Conservation (phyloP, 495 filamentous ascomycete genomes). For the Tuber microsphaerosporum region DNA sequence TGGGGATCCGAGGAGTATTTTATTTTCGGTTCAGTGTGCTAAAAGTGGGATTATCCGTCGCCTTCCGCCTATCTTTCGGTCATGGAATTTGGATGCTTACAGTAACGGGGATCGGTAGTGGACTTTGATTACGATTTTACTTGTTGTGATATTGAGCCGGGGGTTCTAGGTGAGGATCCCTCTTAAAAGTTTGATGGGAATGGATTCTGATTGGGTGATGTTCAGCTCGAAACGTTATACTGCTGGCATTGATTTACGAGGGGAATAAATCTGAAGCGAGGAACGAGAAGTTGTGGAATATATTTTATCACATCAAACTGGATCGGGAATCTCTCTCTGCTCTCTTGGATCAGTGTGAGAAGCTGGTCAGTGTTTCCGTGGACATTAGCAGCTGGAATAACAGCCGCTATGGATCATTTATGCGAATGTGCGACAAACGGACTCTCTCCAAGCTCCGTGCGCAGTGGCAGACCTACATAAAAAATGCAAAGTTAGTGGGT, state of each 20-base stretch:
- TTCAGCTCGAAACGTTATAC: conserved; percentile 51
- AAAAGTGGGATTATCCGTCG: conserved; percentile 4
- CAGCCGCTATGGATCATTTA: conserved; percentile 30
- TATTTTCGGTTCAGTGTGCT: conserved; percentile 46
- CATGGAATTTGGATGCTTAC: neutral
- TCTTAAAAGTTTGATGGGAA: neutral
- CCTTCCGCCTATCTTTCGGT: neutral
- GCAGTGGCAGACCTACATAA: conserved; percentile 28
- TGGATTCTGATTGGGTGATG: neutral
- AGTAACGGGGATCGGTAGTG: conserved; percentile 9
- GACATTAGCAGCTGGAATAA: conserved; percentile 37
- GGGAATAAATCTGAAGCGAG: conserved; percentile 29
- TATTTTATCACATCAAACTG: conserved; percentile 52
- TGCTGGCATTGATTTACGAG: conserved; percentile 48
- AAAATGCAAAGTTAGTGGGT: conserved; percentile 13
- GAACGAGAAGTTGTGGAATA: conserved; percentile 46
- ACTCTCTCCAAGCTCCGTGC: conserved; percentile 37
- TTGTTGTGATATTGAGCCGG: conserved; percentile 49
- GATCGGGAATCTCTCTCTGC: conserved; percentile 42
- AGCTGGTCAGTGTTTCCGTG: conserved; percentile 42
- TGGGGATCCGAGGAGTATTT: conserved; percentile 50
- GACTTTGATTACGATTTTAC: conserved; percentile 43
- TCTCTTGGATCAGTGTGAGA: conserved; percentile 24
- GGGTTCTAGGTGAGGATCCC: conserved; percentile 47
- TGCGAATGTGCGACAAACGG: conserved; percentile 39